phyloP scores from a whole-genome alignment of 768 basidiomycete genomes.

The Postia placenta region DNA sequence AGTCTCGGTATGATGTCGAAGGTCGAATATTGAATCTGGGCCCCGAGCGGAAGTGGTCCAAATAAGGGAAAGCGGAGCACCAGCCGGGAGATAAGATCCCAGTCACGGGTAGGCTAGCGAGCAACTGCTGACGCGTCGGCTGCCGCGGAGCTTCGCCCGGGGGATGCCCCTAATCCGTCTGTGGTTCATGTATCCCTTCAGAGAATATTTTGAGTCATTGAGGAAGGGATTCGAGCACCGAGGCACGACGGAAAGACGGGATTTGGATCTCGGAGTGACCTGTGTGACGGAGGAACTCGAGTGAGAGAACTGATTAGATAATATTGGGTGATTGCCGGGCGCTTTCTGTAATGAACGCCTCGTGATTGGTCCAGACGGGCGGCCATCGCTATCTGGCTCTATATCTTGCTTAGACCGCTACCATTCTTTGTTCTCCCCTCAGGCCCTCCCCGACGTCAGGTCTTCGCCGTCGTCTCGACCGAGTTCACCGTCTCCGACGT shows the following conservation, averaged over 20 bases:
- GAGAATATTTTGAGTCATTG: too few species aligned
- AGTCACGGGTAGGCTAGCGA: background rate
- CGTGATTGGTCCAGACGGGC: background rate
- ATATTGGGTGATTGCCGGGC: slow-evolving; percentile 1
- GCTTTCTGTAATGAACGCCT: background rate
- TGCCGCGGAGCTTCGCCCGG: too few species aligned
- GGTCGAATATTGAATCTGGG: background rate
- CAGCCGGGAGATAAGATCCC: slow-evolving; percentile 6
- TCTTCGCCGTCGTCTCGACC: background rate
- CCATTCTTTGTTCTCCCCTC: slow-evolving; percentile 1
- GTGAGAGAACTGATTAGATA: slow-evolving; percentile 1
- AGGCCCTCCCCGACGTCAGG: background rate
- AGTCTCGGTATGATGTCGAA: background rate
- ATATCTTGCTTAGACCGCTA: slow-evolving; percentile 4
- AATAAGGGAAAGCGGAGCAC: slow-evolving; percentile 3
- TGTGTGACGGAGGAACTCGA: background rate
- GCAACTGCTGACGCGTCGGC: background rate
- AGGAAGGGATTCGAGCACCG: too few species aligned
- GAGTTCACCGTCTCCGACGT: background rate
- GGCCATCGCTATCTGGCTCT: slow-evolving; percentile 2
- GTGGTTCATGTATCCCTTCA: too few species aligned
- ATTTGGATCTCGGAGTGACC: background rate
- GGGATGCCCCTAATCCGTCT: too few species aligned
- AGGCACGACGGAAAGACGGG: too few species aligned
- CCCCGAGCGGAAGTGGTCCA: background rate